Conservation (phyloP, 2,329 filamentous ascomycete genomes). For the Apiospora phragmitis region DNA sequence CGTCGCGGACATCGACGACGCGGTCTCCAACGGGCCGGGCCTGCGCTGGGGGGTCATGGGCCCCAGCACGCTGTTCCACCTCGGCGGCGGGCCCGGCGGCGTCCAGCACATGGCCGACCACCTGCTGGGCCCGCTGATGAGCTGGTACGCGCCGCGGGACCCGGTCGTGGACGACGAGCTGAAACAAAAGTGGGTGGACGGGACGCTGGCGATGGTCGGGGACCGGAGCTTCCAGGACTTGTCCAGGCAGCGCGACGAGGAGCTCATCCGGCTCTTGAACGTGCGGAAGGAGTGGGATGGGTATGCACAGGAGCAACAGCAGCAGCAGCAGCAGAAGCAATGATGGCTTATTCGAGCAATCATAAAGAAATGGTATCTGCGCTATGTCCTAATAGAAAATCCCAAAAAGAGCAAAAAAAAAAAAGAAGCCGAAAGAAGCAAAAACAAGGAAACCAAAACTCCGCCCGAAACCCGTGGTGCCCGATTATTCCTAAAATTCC, state of each 20-base stretch:
- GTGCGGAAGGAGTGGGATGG: slow-evolving; percentile 20
- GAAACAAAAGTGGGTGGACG: slow-evolving; percentile 21
- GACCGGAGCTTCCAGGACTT: slow-evolving; percentile 18
- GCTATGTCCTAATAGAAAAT: not conserved
- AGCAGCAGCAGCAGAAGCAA: slow-evolving; percentile 6
- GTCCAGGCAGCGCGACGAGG: slow-evolving; percentile 20
- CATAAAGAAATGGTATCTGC: not conserved
- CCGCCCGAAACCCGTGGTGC: too few species aligned
- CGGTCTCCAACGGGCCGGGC: slow-evolving; percentile 20
- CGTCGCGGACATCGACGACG: slow-evolving; percentile 20
- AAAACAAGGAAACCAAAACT: too few species aligned
- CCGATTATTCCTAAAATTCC: too few species aligned
- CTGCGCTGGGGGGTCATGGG: slow-evolving; percentile 24
- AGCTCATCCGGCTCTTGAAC: slow-evolving; percentile 21
- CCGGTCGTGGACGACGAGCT: slow-evolving; percentile 22
- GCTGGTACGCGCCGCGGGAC: slow-evolving; percentile 22
- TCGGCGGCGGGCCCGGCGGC: slow-evolving; percentile 20
- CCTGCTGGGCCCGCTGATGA: slow-evolving; percentile 21
- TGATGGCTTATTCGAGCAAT: not conserved
- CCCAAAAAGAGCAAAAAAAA: not conserved
- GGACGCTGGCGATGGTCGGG: slow-evolving; percentile 16
- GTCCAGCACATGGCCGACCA: slow-evolving; percentile 22
- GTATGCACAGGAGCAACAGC: slow-evolving; percentile 9
- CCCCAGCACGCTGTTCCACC: slow-evolving; percentile 20
- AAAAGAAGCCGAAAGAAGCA: not conserved